phyloP scores from a whole-genome alignment of 805 yeast species.

The Kluyveromyces siamensis region DNA sequence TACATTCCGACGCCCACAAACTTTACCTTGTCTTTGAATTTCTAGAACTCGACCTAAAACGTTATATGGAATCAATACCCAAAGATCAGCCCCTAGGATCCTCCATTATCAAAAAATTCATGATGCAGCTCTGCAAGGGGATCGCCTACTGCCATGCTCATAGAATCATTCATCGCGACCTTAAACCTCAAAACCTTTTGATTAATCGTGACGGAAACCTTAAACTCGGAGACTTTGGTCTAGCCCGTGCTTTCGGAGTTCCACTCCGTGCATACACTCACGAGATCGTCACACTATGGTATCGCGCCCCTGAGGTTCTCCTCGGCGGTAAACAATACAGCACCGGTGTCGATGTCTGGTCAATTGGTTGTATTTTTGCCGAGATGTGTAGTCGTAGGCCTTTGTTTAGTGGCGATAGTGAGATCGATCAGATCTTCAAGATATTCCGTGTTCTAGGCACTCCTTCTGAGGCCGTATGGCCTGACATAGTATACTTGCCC shows the following conservation, averaged over 20 bases:
- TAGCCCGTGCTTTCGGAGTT: constrained; percentile 95
- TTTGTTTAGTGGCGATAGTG: constrained; percentile 89
- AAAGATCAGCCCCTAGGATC: constrained; percentile 85
- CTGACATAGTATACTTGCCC: constrained; percentile 85
- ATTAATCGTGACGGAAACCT: constrained; percentile 85
- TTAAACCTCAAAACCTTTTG: constrained; percentile 91
- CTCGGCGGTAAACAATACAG: constrained; percentile 93
- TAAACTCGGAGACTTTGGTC: constrained; percentile 92
- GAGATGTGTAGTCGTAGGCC: constrained; percentile 99
- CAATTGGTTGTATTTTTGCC: constrained; percentile 95
- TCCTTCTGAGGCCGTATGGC: constrained; percentile 94
- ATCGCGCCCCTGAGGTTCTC: constrained; percentile 93
- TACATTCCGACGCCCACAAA: constrained; percentile 88
- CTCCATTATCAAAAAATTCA: constrained; percentile 77
- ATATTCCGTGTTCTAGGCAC: constrained; percentile 94
- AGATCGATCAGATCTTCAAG: constrained; percentile 88
- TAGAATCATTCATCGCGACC: constrained; percentile 60
- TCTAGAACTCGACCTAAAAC: constrained; percentile 87
- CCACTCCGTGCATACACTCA: constrained; percentile 96
- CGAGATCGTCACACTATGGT: constrained; percentile 97
- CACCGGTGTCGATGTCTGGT: constrained; percentile 97
- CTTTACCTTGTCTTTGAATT: constrained; percentile 87
- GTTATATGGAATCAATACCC: constrained; percentile 85
- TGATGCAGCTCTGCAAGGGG: constrained; percentile 89
- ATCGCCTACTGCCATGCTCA: constrained; percentile 61